Evolutionary conservation across 78 protist species (phyloP).

Genomic region (Emiliania huxleyi): DNA sequence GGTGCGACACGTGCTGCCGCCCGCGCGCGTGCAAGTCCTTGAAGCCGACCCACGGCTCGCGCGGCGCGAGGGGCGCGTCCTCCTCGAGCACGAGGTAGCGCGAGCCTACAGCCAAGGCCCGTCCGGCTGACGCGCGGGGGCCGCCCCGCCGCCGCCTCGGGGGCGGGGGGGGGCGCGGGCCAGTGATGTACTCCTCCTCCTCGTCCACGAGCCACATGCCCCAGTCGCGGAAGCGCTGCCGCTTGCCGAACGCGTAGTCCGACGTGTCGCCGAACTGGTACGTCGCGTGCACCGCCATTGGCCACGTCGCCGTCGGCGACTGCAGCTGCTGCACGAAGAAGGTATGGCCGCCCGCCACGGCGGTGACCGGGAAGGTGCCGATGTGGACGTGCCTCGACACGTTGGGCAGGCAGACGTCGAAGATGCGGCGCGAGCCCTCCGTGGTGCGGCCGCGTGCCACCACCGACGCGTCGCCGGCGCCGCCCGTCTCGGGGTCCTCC

Average conservation of each 20-base stretch:
- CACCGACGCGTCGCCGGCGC: not conserved
- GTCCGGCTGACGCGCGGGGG: too few relatives aligned
- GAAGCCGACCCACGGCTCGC: not conserved
- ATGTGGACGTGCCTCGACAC: not conserved
- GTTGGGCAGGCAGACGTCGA: not conserved
- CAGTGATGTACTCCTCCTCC: not conserved
- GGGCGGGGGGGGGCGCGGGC: too few relatives aligned
- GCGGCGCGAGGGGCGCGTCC: not conserved
- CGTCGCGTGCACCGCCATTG: slow-evolving; percentile 11
- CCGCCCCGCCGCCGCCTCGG: too few relatives aligned
- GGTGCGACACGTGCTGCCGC: not conserved
- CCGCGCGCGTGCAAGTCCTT: not conserved
- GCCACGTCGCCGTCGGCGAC: not conserved
- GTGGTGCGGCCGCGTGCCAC: not conserved
- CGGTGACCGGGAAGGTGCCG: not conserved
- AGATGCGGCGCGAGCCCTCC: not conserved
- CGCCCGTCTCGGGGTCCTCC: not conserved
- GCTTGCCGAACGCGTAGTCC: slow-evolving; percentile 1
- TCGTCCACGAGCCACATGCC: not conserved
- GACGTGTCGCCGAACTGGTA: not conserved
- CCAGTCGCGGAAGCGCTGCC: not conserved
- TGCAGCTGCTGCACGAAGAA: slow-evolving; percentile 1
- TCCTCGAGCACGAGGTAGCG: not conserved
- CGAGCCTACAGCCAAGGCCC: too few relatives aligned
- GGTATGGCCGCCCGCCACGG: not conserved